These are phyloP conservation scores for Cutaneotrichosporon arboriforme DNA, from an alignment of 1,284 basidiomycete species.

Conservation along the genomic window DNA sequence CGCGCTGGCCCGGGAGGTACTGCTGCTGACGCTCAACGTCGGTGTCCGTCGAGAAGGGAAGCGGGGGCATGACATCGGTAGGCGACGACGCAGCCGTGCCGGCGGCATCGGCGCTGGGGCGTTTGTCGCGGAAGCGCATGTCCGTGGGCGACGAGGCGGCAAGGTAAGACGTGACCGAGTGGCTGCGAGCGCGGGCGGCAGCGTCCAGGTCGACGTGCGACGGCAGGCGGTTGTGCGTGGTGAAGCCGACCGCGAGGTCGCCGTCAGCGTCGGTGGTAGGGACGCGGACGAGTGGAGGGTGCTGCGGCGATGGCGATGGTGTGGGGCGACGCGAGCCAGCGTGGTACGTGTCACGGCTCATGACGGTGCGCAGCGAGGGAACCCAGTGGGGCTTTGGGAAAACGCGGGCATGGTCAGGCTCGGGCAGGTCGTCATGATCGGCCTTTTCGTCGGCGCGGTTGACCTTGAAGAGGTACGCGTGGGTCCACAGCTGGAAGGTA, in stretches of 20 bases:
- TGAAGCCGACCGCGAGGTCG: neutral
- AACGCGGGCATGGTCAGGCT: constrained; percentile 36
- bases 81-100: neutral
- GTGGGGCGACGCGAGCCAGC: neutral
- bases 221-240: neutral
- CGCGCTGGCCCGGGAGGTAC: neutral
- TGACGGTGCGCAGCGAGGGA: constrained; percentile 24
- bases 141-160: neutral
- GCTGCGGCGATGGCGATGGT: neutral
- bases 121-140: neutral
- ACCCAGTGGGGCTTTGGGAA: constrained; percentile 47
- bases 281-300: neutral
- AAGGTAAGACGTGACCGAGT: neutral
- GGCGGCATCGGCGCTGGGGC: neutral
- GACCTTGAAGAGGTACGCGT: constrained; percentile 56
- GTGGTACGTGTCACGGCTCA: constrained; percentile 6
- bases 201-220: constrained; percentile 1
- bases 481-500: constrained; percentile 54
- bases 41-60: neutral
- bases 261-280: constrained; percentile 3
- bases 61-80: neutral
- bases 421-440: constrained; percentile 32
- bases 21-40: constrained; percentile 11
- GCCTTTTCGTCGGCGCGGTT: constrained; percentile 16
- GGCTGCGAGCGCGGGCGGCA: neutral